A percentile compares a stretch with the other conserved stretches of the same genome.
Evolutionary conservation across 257 asterid genomes (phyloP).

Genomic region (Verbascum thapsus): DNA sequence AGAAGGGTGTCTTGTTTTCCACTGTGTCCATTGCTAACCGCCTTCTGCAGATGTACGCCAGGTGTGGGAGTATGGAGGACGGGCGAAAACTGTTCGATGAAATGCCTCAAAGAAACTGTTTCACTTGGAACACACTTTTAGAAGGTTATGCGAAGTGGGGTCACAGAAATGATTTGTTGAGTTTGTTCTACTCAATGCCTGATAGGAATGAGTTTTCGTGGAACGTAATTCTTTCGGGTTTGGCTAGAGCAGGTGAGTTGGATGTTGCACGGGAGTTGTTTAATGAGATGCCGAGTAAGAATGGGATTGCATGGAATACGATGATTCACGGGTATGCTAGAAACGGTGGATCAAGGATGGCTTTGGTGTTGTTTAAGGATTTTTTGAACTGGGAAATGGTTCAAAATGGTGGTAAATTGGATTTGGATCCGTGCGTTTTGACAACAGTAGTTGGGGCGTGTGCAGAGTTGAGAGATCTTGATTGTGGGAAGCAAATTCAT

Average conservation of each 20-base stretch:
- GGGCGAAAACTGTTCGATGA: conserved; percentile 72
- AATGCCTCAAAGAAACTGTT: conserved; percentile 62
- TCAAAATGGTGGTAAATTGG: conserved; percentile 30
- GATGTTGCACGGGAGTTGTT: conserved; percentile 48
- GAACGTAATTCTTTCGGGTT: conserved; percentile 62
- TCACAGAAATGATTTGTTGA: conserved; percentile 30
- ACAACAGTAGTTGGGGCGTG: conserved; percentile 70
- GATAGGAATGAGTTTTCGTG: conserved; percentile 72
- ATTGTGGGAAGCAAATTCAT: conserved; percentile 82
- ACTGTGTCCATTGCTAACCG: conserved; percentile 67
- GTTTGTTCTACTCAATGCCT: conserved; percentile 54
- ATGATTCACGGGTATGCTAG: conserved; percentile 72
- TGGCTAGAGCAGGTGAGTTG: conserved; percentile 54
- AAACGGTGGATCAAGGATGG: conserved; percentile 46
- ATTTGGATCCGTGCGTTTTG: conserved; percentile 57
- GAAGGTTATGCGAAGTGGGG: conserved; percentile 69
- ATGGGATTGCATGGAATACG: conserved; percentile 62
- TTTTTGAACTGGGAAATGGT: conserved; percentile 39
- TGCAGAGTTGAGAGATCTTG: conserved; percentile 46
- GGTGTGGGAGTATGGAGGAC: conserved; percentile 55
- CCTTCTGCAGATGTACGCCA: conserved; percentile 68
- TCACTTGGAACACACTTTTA: conserved; percentile 77
- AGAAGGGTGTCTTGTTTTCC: conserved; percentile 63
- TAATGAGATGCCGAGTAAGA: conserved; percentile 68
- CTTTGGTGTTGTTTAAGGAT: conserved; percentile 57